Conservation (phyloP, 306 rosid genomes). For the Citrullus colocynthis region DNA sequence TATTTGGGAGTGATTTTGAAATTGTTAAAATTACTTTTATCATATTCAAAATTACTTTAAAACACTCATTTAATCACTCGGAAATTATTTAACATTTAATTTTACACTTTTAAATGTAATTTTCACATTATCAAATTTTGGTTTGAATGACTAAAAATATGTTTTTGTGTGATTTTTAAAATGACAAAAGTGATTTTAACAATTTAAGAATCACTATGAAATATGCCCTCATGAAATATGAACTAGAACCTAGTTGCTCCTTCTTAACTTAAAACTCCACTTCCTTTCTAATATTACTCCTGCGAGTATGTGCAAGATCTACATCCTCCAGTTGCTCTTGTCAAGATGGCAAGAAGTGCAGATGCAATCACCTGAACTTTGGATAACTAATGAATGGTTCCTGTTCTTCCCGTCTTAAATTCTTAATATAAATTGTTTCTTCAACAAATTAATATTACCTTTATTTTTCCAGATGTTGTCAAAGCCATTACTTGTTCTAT, state of each 20-base stretch:
- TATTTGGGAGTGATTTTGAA: too few species aligned
- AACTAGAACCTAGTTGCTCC: not conserved
- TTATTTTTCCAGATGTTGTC: slow-evolving; percentile 44
- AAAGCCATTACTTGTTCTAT: slow-evolving; percentile 52
- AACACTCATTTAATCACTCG: too few species aligned
- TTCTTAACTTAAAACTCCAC: not conserved
- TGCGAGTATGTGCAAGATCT: not conserved
- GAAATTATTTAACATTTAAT: too few species aligned
- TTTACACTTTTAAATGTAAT: too few species aligned
- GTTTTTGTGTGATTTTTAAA: too few species aligned
- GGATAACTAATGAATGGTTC: not conserved
- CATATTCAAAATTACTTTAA: too few species aligned
- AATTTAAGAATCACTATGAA: too few species aligned
- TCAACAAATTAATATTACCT: not conserved
- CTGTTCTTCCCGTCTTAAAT: not conserved
- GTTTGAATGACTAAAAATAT: too few species aligned
- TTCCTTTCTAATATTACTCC: not conserved
- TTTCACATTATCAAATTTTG: too few species aligned
- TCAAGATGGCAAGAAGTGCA: not conserved
- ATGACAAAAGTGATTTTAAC: too few species aligned
- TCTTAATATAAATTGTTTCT: not conserved
- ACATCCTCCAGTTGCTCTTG: not conserved
- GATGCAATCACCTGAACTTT: not conserved
- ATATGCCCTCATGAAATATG: not conserved
- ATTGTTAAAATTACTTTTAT: too few species aligned